Conservation (phyloP, 768 basidiomycete genomes). For the Auriscalpium orientale region DNA sequence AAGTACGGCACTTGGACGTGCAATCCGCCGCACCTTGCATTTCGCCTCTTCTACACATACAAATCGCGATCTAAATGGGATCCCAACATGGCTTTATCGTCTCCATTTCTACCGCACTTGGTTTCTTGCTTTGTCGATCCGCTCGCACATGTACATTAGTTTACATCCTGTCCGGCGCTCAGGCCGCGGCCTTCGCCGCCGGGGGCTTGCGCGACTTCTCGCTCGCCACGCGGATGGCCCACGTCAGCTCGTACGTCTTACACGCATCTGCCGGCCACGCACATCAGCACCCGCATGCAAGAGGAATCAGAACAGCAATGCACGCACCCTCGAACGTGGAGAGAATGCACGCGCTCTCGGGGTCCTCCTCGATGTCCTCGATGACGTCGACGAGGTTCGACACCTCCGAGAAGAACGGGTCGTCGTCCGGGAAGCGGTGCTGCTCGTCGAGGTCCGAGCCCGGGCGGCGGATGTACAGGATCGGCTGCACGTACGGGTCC, state of each 20-base stretch:
- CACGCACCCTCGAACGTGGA: slow-evolving; percentile 73
- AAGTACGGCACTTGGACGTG: too few relatives aligned
- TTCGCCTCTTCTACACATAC: too few relatives aligned
- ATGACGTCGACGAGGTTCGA: slow-evolving; percentile 86
- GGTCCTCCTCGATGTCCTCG: slow-evolving; percentile 84
- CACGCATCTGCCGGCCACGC: slow-evolving; percentile 54
- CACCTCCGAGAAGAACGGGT: slow-evolving; percentile 91
- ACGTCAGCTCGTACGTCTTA: slow-evolving; percentile 85
- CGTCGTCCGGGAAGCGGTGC: slow-evolving; percentile 70
- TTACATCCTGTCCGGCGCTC: too few relatives aligned
- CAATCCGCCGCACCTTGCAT: too few relatives aligned
- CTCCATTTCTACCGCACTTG: too few relatives aligned
- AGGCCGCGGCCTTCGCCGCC: too few relatives aligned
- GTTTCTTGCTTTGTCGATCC: too few relatives aligned
- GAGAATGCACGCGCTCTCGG: slow-evolving; percentile 72
- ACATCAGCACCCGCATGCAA: background rate
- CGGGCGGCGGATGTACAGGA: slow-evolving; percentile 78
- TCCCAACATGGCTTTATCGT: too few relatives aligned
- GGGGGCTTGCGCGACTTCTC: slow-evolving; percentile 47
- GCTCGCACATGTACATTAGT: too few relatives aligned
- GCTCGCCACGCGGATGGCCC: slow-evolving; percentile 82
- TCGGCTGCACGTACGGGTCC: slow-evolving; percentile 90
- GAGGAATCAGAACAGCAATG: background rate
- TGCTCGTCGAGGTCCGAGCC: slow-evolving; percentile 72
- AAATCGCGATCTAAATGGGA: too few relatives aligned